These are phyloP conservation scores for Sporothrix variecibatus DNA, from an alignment of 2,329 filamentous ascomycete species.

Conservation along the genomic window DNA sequence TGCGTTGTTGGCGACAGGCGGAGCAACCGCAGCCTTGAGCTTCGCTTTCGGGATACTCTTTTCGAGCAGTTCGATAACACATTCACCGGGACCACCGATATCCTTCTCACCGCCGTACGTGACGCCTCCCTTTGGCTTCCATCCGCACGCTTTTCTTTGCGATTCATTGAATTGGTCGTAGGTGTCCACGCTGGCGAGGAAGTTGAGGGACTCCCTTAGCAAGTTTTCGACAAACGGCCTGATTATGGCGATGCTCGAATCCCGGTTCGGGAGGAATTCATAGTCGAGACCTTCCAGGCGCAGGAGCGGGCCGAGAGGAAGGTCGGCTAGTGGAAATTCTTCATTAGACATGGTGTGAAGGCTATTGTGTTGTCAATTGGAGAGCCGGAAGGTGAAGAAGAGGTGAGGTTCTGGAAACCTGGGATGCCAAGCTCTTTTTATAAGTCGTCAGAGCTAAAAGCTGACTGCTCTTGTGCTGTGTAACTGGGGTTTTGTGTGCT, in stretches of 20 bases:
- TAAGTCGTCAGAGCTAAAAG: not conserved
- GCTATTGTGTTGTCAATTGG: not conserved
- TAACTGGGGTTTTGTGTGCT: not conserved
- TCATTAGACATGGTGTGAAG: not conserved
- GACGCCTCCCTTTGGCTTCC: constrained; percentile 43
- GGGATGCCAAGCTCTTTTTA: constrained; percentile 17
- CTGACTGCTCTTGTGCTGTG: not conserved
- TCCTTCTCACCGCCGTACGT: constrained; percentile 45
- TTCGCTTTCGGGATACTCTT: constrained; percentile 46
- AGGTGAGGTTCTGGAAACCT: not conserved
- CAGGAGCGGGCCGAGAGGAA: constrained; percentile 50
- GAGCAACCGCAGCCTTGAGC: constrained; percentile 27
- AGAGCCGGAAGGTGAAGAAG: not conserved
- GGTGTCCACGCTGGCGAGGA: constrained; percentile 50
- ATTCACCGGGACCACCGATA: constrained; percentile 44
- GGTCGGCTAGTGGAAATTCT: not conserved
- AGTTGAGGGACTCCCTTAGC: constrained; percentile 60
- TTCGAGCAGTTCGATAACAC: constrained; percentile 56
- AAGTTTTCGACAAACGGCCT: constrained; percentile 53
- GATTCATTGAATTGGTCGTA: constrained; percentile 26
- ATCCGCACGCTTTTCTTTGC: constrained; percentile 28
- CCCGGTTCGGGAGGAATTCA: constrained; percentile 49
- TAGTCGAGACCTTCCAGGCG: constrained; percentile 56
- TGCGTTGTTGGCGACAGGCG: constrained; percentile 15
- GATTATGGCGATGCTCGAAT: constrained; percentile 47